Percentiles rank a stretch among this genome's conserved stretches.
Evolutionary conservation across 1,284 basidiomycete species (phyloP).

Genomic region (Xerocomus minutiporus): DNA sequence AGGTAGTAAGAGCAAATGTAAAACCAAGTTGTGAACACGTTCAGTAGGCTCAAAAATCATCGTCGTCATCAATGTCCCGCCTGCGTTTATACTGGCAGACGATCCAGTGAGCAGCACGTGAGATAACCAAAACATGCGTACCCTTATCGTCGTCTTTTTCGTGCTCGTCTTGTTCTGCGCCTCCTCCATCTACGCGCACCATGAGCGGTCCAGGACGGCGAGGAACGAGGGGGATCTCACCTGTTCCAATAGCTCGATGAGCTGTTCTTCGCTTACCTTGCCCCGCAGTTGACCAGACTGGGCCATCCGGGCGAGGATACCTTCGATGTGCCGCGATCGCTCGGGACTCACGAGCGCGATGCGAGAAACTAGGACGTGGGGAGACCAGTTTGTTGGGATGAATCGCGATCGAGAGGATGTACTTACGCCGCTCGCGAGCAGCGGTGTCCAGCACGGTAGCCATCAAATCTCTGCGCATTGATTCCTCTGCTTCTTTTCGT

Average conservation of each 20-base stretch:
- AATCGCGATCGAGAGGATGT: background rate
- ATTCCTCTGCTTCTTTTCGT: conserved; percentile 62
- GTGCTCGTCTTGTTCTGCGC: conserved; percentile 50
- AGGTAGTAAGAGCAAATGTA: background rate
- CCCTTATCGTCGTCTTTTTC: conserved; percentile 66
- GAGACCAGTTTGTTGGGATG: too few species aligned
- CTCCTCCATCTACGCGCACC: conserved; percentile 56
- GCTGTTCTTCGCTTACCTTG: conserved; percentile 80
- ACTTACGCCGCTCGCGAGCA: conserved; percentile 88
- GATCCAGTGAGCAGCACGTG: background rate
- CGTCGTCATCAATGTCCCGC: conserved; percentile 68
- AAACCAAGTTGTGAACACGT: background rate
- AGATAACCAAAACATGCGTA: conserved; percentile 21
- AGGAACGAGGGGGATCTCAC: conserved; percentile 39
- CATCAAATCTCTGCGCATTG: conserved; percentile 77
- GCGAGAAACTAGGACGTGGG: conserved; percentile 61
- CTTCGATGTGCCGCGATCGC: conserved; percentile 83
- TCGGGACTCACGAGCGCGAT: conserved; percentile 91
- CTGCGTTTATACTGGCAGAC: conserved; percentile 64
- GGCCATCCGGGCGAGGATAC: conserved; percentile 84
- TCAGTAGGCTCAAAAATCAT: conserved; percentile 47
- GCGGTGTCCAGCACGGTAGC: conserved; percentile 83
- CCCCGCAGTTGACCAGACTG: conserved; percentile 88
- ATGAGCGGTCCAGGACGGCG: background rate
- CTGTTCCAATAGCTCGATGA: conserved; percentile 92